Evolutionary conservation across 1,139 yeast genomes (phyloP).

Genomic region (Diutina mesorugosa): DNA sequence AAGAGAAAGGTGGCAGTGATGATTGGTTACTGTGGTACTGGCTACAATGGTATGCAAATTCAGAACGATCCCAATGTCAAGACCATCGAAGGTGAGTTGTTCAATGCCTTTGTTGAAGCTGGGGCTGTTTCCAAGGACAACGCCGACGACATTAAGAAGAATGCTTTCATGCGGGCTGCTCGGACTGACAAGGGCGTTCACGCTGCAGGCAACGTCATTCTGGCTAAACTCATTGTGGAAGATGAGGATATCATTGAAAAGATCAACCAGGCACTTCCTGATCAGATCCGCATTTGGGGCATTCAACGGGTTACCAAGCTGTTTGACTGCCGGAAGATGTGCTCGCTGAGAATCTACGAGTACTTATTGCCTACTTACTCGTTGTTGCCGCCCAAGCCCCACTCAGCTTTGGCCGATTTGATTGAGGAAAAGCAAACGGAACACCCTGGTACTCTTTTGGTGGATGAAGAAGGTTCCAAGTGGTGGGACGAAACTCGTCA

Average conservation of each 20-base stretch:
- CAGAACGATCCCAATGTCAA: slow-evolving; percentile 69
- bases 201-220: slow-evolving; percentile 93
- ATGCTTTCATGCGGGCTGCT: slow-evolving; percentile 91
- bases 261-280: slow-evolving; percentile 69
- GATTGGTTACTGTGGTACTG: slow-evolving; percentile 96
- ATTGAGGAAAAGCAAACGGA: slow-evolving; percentile 39
- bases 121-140: slow-evolving; percentile 89
- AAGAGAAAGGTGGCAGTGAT: slow-evolving; percentile 81
- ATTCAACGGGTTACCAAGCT: slow-evolving; percentile 79
- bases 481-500: slow-evolving; percentile 38
- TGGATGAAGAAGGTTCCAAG: slow-evolving; percentile 54
- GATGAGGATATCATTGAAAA: slow-evolving; percentile 65
- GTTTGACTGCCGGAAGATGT: slow-evolving; percentile 90
- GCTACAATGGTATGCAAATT: slow-evolving; percentile 95
- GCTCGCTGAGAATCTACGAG: slow-evolving; percentile 89
- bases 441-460: slow-evolving; percentile 44
- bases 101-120: slow-evolving; percentile 72
- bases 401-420: slow-evolving; percentile 46
- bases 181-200: slow-evolving; percentile 98
- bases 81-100: slow-evolving; percentile 88
- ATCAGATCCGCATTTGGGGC: slow-evolving; percentile 87
- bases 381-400: slow-evolving; percentile 81
- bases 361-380: slow-evolving; percentile 86
- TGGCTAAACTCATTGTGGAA: slow-evolving; percentile 79
- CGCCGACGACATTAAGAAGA: slow-evolving; percentile 80